These are phyloP conservation scores for Annona squamosa DNA, from an alignment of 164 flowering plant genomes.

Conservation along the genomic window DNA sequence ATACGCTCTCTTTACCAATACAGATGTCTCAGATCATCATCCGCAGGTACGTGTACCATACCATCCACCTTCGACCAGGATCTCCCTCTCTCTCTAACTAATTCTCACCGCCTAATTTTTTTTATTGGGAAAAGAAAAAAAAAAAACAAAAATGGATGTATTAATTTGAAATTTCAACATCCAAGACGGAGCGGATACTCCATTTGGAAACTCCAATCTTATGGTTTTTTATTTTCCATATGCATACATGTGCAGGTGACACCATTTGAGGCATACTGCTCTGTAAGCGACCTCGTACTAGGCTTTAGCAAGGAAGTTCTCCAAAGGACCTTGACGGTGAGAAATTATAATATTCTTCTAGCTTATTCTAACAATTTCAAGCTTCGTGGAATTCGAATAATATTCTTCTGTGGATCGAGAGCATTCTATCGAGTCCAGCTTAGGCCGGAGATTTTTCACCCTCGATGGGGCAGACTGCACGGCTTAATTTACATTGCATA, in stretches of 20 bases:
- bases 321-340: slow-evolving; percentile 61
- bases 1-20: slow-evolving; percentile 46
- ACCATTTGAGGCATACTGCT: slow-evolving; percentile 45
- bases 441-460: too few species aligned
- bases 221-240: neutral
- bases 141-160: neutral
- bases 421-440: too few species aligned
- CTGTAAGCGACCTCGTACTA: slow-evolving; percentile 43
- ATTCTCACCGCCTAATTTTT: neutral
- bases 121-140: neutral
- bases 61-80: neutral
- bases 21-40: slow-evolving; percentile 17
- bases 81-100: neutral
- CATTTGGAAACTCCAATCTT: too few species aligned
- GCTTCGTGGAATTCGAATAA: too few species aligned
- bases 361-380: too few species aligned
- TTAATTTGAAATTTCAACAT: neutral
- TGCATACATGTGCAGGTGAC: slow-evolving; percentile 31
- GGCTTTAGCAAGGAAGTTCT: slow-evolving; percentile 64
- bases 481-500: too few species aligned
- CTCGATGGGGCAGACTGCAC: too few species aligned
- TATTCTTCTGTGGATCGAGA: too few species aligned
- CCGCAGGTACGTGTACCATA: slow-evolving; percentile 18
- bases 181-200: neutral
- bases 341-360: neutral